Base-by-base conservation (phyloP, 345 rosid species). In the Rubroshorea leprosula region DNA sequence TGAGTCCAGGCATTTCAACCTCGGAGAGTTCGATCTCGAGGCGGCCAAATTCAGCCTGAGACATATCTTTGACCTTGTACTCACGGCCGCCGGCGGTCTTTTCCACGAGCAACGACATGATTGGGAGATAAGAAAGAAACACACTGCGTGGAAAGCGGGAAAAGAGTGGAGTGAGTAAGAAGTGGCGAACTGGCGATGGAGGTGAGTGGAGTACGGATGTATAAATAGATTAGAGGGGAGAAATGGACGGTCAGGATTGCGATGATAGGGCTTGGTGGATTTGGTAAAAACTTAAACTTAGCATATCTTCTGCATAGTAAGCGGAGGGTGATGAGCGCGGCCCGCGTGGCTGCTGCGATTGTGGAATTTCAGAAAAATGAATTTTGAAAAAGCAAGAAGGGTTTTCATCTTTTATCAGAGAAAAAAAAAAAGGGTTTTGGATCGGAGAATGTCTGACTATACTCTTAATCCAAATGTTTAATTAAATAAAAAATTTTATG, bases 1-100 rank as follows among this genome's bases (percentile, higher is more conserved):
- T 84, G 54, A 90, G 85, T 5, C 97, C 95, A 7, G 93, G 93
- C 95, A 90, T 90, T 69, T 90, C 93, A 1, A 83, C 95, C 51
- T 90, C 93, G 19, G 93, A 95, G 25, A 90, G 69, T 51, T 90
- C 87, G 55, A 87, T 68, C 67, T 86, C 95, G 45, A 87, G 86
- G 18, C 95, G 92, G 47, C 97, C 97, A 69, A 90, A 90, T 72
- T 84, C 95, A 18, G 95, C 97, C 75, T 85, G 94, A 18, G 91
- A 80, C 84, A 83, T 69, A 73, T 89, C 96, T 76, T 78, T 86
- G 66, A 83, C 91, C 82, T 89, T 89, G 83, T 82, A 86, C 63
- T 89, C 95, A 23, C 90, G 92, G 57, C 97, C 95, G 63, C 76
- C 61, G 0, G 84, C 64, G 49, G 90, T 80, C 58, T 84, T 86